These are phyloP conservation scores for Mychonastes homosphaera DNA, from an alignment of 139 green algal genomes.

Conservation along the genomic window DNA sequence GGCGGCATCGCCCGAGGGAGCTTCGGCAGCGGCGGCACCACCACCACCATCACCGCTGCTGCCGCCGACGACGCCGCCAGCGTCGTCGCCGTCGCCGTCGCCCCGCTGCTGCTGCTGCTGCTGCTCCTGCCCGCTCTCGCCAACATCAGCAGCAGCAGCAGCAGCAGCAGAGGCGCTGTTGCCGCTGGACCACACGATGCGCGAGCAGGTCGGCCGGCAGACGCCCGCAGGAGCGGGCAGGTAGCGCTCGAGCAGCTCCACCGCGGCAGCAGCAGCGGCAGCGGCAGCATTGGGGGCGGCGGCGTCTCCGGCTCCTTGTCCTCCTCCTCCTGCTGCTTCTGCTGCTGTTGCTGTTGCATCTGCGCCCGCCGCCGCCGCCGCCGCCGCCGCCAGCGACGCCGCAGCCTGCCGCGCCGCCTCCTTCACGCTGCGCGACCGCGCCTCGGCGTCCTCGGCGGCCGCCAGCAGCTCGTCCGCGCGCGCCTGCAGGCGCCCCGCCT, in stretches of 20 bases:
- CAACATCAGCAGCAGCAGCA: background rate
- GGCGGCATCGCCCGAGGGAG: background rate
- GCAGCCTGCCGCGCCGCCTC: background rate
- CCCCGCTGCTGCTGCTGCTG: background rate
- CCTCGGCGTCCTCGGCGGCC: background rate
- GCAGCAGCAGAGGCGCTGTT: background rate
- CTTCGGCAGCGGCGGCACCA: background rate
- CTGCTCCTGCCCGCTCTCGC: background rate
- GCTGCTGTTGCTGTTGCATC: background rate
- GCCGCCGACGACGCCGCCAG: background rate
- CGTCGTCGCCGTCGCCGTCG: background rate
- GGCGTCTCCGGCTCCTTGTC: background rate
- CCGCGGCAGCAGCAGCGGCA: constrained; percentile 2
- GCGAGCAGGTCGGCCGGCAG: background rate
- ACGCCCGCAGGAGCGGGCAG: no score
- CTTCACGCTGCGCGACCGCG: background rate
- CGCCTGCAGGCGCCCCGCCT: background rate
- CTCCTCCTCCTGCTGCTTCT: background rate
- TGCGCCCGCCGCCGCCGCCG: background rate
- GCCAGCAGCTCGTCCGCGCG: background rate
- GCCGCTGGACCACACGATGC: background rate
- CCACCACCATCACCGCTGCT: background rate
- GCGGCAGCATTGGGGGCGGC: constrained; percentile 1
- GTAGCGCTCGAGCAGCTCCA: background rate
- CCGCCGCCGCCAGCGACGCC: background rate